Conservation (phyloP, 2,329 filamentous ascomycete species). For the Cyphellophora europaea region DNA sequence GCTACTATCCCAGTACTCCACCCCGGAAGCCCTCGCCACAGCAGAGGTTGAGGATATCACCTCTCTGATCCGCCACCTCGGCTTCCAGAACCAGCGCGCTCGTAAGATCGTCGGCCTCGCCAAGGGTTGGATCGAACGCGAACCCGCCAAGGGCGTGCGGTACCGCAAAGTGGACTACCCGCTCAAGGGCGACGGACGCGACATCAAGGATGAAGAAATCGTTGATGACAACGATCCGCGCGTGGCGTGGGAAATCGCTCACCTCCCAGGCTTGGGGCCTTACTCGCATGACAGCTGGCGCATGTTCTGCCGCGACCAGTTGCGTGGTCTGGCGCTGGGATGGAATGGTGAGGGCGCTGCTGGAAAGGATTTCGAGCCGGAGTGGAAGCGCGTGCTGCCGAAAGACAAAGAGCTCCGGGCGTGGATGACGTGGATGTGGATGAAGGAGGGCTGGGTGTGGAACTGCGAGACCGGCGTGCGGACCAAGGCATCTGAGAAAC, state of each 20-base stretch:
- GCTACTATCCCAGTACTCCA: slow-evolving; percentile 60
- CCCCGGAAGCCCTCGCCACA: slow-evolving; percentile 50
- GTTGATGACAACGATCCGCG: slow-evolving; percentile 40
- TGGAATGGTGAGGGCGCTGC: slow-evolving; percentile 52
- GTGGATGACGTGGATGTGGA: slow-evolving; percentile 85
- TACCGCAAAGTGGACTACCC: slow-evolving; percentile 51
- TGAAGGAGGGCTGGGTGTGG: slow-evolving; percentile 77
- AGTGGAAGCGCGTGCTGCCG: slow-evolving; percentile 82
- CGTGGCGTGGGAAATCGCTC: slow-evolving; percentile 72
- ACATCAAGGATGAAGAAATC: slow-evolving; percentile 38
- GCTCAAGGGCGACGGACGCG: slow-evolving; percentile 36
- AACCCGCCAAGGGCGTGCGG: slow-evolving; percentile 50
- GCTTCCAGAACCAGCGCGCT: slow-evolving; percentile 60
- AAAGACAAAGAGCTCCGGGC: slow-evolving; percentile 76
- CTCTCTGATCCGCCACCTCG: slow-evolving; percentile 58
- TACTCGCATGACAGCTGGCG: slow-evolving; percentile 88
- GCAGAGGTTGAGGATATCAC: slow-evolving; percentile 50
- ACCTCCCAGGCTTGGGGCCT: slow-evolving; percentile 65
- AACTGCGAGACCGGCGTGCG: slow-evolving; percentile 57
- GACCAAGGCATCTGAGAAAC: slow-evolving; percentile 29
- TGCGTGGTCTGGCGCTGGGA: slow-evolving; percentile 56
- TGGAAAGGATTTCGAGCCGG: slow-evolving; percentile 55
- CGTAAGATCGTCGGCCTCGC: slow-evolving; percentile 62
- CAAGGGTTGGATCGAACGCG: slow-evolving; percentile 53
- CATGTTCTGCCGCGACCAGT: slow-evolving; percentile 77